Evolutionary conservation across 441 rosid genomes (phyloP).

Genomic region (Mallotus repandus): DNA sequence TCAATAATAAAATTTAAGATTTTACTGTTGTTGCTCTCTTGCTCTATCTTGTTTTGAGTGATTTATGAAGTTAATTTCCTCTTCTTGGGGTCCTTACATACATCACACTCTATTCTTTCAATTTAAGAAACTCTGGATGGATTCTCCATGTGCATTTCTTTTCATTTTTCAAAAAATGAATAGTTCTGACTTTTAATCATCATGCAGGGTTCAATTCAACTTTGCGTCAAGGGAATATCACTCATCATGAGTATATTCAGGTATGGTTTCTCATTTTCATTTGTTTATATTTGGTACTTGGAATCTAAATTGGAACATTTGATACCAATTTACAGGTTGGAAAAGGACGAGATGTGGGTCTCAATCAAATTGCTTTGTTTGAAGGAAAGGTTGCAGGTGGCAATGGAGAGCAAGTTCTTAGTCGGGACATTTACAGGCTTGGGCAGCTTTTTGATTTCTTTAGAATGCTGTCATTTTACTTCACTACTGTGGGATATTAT

Average conservation of each 20-base stretch:
- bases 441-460: slow-evolving; percentile 99
- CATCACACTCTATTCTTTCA: neutral
- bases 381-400: slow-evolving; percentile 99
- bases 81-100: neutral
- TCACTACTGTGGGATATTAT: slow-evolving; percentile 96
- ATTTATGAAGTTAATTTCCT: neutral
- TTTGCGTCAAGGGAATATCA: slow-evolving; percentile 95
- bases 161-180: neutral
- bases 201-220: slow-evolving; percentile 92
- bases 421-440: slow-evolving; percentile 97
- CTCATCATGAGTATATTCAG: slow-evolving; percentile 99
- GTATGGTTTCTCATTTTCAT: slow-evolving; percentile 35
- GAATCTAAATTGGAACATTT: slow-evolving; percentile 14
- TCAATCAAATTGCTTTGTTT: slow-evolving; percentile 97
- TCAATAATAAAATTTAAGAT: neutral
- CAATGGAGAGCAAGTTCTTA: slow-evolving; percentile 99
- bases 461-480: slow-evolving; percentile 97
- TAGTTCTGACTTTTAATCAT: neutral
- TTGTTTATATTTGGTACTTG: slow-evolving; percentile 8
- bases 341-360: slow-evolving; percentile 99
- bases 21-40: neutral
- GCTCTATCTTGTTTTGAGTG: neutral
- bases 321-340: slow-evolving; percentile 72
- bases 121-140: neutral
- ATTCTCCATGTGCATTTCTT: neutral